Evolutionary conservation across 148 eudicot species (phyloP).

Genomic region (Fagopyrum tataricum): DNA sequence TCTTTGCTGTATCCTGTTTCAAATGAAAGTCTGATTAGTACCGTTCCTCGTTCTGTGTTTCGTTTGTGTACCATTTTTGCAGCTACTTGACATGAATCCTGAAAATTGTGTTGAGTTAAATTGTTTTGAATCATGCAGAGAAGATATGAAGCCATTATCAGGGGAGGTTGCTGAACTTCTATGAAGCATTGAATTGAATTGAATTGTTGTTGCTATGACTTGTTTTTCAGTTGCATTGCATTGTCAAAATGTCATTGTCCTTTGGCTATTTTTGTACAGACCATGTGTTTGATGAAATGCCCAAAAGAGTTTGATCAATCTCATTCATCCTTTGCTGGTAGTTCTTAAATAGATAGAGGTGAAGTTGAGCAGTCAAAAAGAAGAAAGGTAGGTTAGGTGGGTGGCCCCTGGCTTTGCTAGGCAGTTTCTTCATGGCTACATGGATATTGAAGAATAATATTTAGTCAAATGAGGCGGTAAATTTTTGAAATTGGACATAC

Average conservation of each 20-base stretch:
- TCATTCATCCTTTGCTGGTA: not conserved
- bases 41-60: not conserved
- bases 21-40: constrained; percentile 6
- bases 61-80: not conserved
- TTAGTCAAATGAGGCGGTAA: not conserved
- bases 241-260: not conserved
- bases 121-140: not conserved
- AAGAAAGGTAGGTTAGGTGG: constrained; percentile 2
- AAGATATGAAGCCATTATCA: not conserved
- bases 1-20: constrained; percentile 7
- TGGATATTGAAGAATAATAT: not conserved
- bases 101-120: not conserved
- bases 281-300: not conserved
- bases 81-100: too few species aligned
- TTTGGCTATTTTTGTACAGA: not conserved
- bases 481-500: not conserved
- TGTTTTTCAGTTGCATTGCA: not conserved
- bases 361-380: not conserved
- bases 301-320: not conserved
- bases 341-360: not conserved
- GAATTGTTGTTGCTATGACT: too few species aligned
- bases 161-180: not conserved
- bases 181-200: not conserved
- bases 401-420: not conserved
- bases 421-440: not conserved